Percentiles rank a stretch among this genome's conserved stretches.
Conservation (phyloP, 805 yeast genomes). For the Zygoascus biomembranicola region DNA sequence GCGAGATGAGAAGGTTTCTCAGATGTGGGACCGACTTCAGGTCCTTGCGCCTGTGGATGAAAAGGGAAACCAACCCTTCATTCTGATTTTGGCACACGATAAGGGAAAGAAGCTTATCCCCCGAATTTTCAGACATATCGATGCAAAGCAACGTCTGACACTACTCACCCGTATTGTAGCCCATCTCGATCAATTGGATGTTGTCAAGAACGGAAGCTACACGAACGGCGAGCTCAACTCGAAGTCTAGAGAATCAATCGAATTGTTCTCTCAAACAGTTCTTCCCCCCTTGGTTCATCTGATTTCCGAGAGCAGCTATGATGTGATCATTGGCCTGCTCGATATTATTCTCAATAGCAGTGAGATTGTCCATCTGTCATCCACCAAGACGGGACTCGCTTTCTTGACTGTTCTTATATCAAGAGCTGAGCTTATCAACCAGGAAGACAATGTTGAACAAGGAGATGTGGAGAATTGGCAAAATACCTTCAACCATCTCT, state of each 20-base stretch:
- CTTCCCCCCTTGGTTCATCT: constrained; percentile 78
- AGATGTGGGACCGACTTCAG: constrained; percentile 72
- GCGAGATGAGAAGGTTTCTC: constrained; percentile 23
- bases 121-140: constrained; percentile 75
- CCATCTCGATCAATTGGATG: constrained; percentile 69
- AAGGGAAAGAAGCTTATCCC: constrained; percentile 87
- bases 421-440: constrained; percentile 84
- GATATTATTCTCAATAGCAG: constrained; percentile 63
- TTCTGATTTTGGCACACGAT: constrained; percentile 72
- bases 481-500: constrained; percentile 70
- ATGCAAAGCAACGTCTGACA: constrained; percentile 67
- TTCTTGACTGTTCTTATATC: constrained; percentile 84
- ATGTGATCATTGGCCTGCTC: constrained; percentile 69
- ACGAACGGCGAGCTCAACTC: constrained; percentile 40
- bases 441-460: constrained; percentile 50
- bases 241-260: constrained; percentile 51
- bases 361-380: constrained; percentile 45
- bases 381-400: constrained; percentile 75
- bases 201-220: constrained; percentile 72
- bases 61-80: constrained; percentile 68
- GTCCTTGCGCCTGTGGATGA: constrained; percentile 51
- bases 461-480: constrained; percentile 61
- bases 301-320: constrained; percentile 71
- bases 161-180: constrained; percentile 71
- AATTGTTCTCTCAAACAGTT: constrained; percentile 69